phyloP scores from a whole-genome alignment of 352 stramenopile species.

The Phytophthora citricola region DNA sequence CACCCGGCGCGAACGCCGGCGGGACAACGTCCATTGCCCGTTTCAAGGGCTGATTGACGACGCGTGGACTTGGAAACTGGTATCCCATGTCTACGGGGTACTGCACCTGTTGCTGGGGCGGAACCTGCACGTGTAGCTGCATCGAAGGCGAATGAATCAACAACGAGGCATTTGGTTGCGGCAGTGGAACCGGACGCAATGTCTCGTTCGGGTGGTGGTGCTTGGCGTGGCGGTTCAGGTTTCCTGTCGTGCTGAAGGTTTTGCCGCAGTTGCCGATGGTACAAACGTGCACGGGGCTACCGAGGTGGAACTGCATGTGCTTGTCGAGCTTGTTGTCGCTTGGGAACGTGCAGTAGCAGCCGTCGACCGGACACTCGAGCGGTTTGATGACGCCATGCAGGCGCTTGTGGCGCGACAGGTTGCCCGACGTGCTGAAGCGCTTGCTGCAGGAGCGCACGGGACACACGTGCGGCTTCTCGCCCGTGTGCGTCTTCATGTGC shows the following conservation, averaged over 20 bases:
- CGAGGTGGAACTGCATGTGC: conserved; percentile 65
- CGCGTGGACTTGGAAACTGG: conserved; percentile 31
- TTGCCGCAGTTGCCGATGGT: conserved; percentile 52
- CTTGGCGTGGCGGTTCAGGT: conserved; percentile 60
- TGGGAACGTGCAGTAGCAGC: conserved; percentile 47
- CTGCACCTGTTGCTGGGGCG: conserved; percentile 18
- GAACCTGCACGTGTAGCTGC: conserved; percentile 19
- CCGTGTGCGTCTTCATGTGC: conserved; percentile 65
- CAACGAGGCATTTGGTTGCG: conserved; percentile 17
- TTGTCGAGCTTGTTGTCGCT: conserved; percentile 62
- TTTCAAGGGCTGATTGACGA: conserved; percentile 21
- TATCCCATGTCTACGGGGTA: conserved; percentile 28
- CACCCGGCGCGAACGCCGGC: conserved; percentile 25
- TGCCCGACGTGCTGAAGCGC: conserved; percentile 63
- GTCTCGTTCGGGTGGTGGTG: conserved; percentile 46
- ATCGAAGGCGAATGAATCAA: conserved; percentile 15
- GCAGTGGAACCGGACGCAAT: conserved; percentile 24
- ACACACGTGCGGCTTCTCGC: conserved; percentile 60
- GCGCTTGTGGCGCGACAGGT: conserved; percentile 60
- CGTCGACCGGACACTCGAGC: conserved; percentile 42
- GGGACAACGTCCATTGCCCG: conserved; percentile 19
- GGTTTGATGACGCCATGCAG: conserved; percentile 52
- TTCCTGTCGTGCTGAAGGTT: conserved; percentile 70
- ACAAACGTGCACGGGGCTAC: conserved; percentile 53
- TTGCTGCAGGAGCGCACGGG: conserved; percentile 48